phyloP scores from a whole-genome alignment of 306 rosid genomes.

The Astragalus glycyphyllos region DNA sequence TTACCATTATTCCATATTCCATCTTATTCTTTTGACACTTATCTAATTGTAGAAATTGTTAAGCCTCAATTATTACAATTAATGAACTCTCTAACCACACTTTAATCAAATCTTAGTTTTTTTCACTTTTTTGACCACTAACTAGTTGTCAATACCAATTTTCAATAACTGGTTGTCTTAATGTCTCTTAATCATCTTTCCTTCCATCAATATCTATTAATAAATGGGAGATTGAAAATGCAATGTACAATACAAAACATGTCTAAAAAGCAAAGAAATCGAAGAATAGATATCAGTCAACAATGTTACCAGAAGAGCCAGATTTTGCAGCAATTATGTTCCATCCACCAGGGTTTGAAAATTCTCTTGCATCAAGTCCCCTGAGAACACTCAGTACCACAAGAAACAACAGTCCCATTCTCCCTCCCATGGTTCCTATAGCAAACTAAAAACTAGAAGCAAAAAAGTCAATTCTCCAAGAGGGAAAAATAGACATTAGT shows the following conservation, averaged over 20 bases:
- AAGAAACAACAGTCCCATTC: slow-evolving; percentile 61
- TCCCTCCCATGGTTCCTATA: slow-evolving; percentile 61
- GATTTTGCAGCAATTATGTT: slow-evolving; percentile 5
- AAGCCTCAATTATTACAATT: slow-evolving; percentile 6
- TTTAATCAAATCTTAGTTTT: too few species aligned
- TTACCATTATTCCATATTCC: not conserved
- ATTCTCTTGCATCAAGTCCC: slow-evolving; percentile 62
- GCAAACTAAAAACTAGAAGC: not conserved
- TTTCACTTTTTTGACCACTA: too few species aligned
- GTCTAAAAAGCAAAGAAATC: slow-evolving; percentile 18
- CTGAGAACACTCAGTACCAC: slow-evolving; percentile 58
- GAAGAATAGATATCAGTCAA: not conserved
- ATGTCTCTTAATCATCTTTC: not conserved
- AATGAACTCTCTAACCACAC: slow-evolving; percentile 15
- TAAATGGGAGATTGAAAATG: slow-evolving; percentile 23
- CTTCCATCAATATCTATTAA: not conserved
- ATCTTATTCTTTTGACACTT: slow-evolving; percentile 1
- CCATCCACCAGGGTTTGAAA: slow-evolving; percentile 31
- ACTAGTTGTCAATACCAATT: too few species aligned
- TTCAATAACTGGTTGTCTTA: not conserved
- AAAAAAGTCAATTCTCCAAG: not conserved
- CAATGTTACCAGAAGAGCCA: slow-evolving; percentile 36
- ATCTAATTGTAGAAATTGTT: not conserved
- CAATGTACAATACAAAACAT: not conserved
- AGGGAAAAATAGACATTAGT: not conserved